A percentile compares a stretch with the other conserved stretches of the same genome.
These are phyloP conservation scores for Musa acuminata DNA, from an alignment of 176 grass and related monocot genomes.

Conservation along the genomic window DNA sequence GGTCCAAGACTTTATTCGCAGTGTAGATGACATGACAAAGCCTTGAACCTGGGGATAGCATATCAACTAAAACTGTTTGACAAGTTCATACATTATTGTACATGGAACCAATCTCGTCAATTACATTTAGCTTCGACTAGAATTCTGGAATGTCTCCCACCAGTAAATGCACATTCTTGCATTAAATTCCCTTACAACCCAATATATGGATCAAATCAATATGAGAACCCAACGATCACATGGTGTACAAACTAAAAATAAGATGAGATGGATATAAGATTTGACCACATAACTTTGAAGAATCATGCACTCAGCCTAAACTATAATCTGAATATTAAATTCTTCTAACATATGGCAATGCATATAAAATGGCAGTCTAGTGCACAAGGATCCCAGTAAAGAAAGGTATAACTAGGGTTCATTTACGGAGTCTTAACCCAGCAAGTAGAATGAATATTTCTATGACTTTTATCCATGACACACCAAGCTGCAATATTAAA, in stretches of 20 bases:
- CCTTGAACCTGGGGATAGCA: too few species aligned
- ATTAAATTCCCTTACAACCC: background rate
- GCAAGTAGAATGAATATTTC: too few species aligned
- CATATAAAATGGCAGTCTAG: background rate
- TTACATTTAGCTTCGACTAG: too few species aligned
- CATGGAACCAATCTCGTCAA: too few species aligned
- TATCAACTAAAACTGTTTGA: too few species aligned
- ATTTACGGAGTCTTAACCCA: too few species aligned
- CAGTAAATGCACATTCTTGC: background rate
- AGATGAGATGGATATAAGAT: background rate
- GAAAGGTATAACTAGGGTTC: background rate
- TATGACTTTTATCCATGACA: too few species aligned
- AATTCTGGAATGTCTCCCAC: too few species aligned
- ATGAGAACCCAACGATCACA: background rate
- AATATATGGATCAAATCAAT: background rate
- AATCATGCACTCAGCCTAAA: background rate
- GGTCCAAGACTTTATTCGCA: too few species aligned
- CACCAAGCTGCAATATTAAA: too few species aligned
- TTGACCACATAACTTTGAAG: background rate
- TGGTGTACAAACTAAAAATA: background rate
- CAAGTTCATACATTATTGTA: too few species aligned
- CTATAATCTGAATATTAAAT: background rate
- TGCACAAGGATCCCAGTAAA: background rate
- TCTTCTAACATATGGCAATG: background rate
- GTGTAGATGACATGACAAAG: too few species aligned